Conservation (phyloP, 23 red algal genomes). For the Gracilaria vermiculophylla region DNA sequence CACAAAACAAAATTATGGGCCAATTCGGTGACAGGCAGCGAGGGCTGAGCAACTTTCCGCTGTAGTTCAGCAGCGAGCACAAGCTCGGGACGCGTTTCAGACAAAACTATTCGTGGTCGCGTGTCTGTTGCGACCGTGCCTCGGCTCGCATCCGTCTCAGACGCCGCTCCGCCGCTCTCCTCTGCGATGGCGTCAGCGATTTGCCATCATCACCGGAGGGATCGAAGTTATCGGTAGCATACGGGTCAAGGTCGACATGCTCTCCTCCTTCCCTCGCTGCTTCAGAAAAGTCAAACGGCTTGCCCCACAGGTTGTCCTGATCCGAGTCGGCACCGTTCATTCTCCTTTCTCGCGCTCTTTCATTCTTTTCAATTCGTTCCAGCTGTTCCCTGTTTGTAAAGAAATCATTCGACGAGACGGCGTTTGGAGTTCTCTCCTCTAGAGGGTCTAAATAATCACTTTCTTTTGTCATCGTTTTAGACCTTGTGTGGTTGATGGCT, state of each 20-base stretch:
- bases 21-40: not conserved
- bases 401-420: not conserved
- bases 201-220: not conserved
- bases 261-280: conserved; percentile 8
- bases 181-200: conserved; percentile 42
- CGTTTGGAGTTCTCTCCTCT: not conserved
- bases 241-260: not conserved
- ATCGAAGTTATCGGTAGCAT: not conserved
- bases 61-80: no score
- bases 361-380: not conserved
- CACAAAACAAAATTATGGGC: not conserved
- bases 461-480: not conserved
- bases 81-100: no score
- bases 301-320: conserved; percentile 1
- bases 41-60: not conserved
- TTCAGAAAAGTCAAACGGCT: conserved; percentile 55
- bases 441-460: not conserved
- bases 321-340: not conserved
- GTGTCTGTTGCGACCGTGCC: not conserved
- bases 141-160: conserved; percentile 7
- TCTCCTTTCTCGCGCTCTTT: not conserved
- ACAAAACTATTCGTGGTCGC: not conserved
- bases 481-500: not conserved
- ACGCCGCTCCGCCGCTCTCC: conserved; percentile 41
- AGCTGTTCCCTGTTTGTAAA: not conserved